Percentiles rank a stretch among this genome's conserved stretches.
Conservation (phyloP, 2,329 filamentous ascomycete species). For the Colletotrichum melonis region DNA sequence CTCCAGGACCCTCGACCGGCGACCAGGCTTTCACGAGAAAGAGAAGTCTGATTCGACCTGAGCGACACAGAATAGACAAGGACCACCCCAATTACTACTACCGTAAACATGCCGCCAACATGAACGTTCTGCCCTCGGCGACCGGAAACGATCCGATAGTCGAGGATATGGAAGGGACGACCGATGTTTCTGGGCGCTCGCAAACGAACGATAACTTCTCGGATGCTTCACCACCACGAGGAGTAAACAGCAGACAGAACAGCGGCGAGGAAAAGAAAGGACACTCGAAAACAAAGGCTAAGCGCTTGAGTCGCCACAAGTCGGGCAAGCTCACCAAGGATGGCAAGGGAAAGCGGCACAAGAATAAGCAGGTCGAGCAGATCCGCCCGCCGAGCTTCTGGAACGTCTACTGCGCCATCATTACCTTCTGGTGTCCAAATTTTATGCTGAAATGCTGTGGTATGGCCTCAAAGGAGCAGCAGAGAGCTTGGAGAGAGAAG, state of each 20-base stretch:
- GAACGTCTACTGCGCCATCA: slow-evolving; percentile 93
- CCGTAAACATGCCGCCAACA: slow-evolving; percentile 91
- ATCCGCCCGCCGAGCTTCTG: slow-evolving; percentile 87
- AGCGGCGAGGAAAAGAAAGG: slow-evolving; percentile 53
- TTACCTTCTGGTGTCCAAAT: slow-evolving; percentile 95
- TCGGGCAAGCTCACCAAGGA: slow-evolving; percentile 75
- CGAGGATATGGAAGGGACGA: slow-evolving; percentile 79
- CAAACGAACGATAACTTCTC: slow-evolving; percentile 57
- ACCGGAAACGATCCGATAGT: slow-evolving; percentile 91
- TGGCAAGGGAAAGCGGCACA: slow-evolving; percentile 57
- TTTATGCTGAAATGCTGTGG: slow-evolving; percentile 88
- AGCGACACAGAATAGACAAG: slow-evolving; percentile 84
- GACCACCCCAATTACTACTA: slow-evolving; percentile 97
- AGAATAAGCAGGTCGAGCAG: slow-evolving; percentile 65
- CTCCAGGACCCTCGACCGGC: slow-evolving; percentile 23
- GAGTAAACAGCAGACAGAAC: slow-evolving; percentile 43
- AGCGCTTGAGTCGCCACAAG: slow-evolving; percentile 55
- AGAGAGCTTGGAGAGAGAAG: slow-evolving; percentile 96
- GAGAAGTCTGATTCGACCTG: slow-evolving; percentile 88
- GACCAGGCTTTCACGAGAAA: slow-evolving; percentile 70
- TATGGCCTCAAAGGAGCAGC: slow-evolving; percentile 85
- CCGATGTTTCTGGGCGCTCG: slow-evolving; percentile 58
- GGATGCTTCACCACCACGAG: slow-evolving; percentile 50
- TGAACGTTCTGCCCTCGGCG: slow-evolving; percentile 89
- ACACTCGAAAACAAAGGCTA: slow-evolving; percentile 42